Base-by-base conservation (phyloP, 139 green algal species). In the Spirogloea muscicola region DNA sequence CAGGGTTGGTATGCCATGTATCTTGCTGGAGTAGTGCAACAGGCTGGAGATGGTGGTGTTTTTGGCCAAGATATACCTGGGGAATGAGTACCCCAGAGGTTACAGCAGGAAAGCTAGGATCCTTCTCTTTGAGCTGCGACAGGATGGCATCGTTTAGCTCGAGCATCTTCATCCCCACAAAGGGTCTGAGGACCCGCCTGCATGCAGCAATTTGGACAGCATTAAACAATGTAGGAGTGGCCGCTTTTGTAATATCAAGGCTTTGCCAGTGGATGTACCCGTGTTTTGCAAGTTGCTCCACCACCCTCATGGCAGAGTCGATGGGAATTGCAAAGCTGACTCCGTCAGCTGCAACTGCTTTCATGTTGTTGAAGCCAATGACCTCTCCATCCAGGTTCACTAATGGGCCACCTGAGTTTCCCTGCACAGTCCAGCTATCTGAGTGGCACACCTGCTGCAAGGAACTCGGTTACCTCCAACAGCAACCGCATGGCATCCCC, bases 361-460 rank as follows among this genome's bases (percentile, higher is more conserved):
- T 87, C 72, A 87, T 88, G 37, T 49, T 80, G 52, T 87, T 87
- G 62, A 87, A 76, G 49, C 82, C 82, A 16, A 87, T 80, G 16
- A 87, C 82, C 29, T 82, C 62, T 3, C 82, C 82, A 36, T 84
- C 68, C 27, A 87, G 65, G 48, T 87, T 81, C 48, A 87, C 64
- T n/a, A 87, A 58, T 29, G 82, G 82, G 3, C 82, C 82, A 13
- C 82, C 82, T 5, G 81, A 87, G 80, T 86, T 86, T 34, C 82
- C 82, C 69, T 85, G 77, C 55, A 49, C 21, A n/a, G n/a, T n/a
- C n/a, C n/a, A n/a, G n/a, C n/a, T n/a, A n/a, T n/a, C n/a, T n/a
- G n/a, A n/a, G n/a, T n/a, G n/a, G n/a, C n/a, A n/a, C n/a, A n/a
- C n/a, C n/a, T n/a, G n/a, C n/a, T n/a, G n/a, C n/a, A n/a, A n/a